Conservation (phyloP, 2,329 filamentous ascomycete genomes). For the Ophiocordyceps camponoti-rufipedis region DNA sequence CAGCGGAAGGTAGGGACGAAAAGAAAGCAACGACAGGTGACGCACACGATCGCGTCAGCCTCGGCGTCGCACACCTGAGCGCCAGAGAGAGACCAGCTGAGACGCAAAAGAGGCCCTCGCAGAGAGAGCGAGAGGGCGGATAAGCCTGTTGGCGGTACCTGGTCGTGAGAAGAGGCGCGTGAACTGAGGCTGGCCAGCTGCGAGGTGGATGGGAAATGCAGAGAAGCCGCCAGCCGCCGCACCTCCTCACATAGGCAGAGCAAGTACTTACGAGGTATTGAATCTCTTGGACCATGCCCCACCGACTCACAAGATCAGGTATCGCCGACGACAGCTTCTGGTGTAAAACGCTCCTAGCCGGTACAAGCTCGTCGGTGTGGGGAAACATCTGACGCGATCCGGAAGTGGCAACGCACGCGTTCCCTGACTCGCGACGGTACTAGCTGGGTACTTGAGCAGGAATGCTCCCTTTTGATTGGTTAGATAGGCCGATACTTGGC, state of each 20-base stretch:
- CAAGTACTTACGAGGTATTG: neutral
- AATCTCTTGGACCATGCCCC: neutral
- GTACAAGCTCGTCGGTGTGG: neutral
- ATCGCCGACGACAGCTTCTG: neutral
- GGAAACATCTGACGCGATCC: neutral
- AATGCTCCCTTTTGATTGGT: neutral
- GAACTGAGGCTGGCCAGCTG: neutral
- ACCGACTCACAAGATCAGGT: neutral
- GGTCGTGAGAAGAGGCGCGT: neutral
- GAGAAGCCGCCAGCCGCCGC: no score
- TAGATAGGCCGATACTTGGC: neutral
- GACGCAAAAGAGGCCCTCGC: neutral
- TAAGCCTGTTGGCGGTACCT: neutral
- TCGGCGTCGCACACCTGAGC: neutral
- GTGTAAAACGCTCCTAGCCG: neutral
- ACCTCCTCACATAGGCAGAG: neutral
- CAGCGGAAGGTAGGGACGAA: neutral
- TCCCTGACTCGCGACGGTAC: neutral
- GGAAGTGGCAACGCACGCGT: neutral
- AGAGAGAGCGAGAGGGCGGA: neutral
- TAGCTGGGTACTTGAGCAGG: neutral
- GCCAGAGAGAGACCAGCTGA: neutral
- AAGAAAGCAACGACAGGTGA: neutral
- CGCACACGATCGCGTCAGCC: neutral
- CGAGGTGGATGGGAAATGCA: neutral